Evolutionary conservation across 106 monocot genomes (phyloP).

Genomic region (Gastrodia elata): DNA sequence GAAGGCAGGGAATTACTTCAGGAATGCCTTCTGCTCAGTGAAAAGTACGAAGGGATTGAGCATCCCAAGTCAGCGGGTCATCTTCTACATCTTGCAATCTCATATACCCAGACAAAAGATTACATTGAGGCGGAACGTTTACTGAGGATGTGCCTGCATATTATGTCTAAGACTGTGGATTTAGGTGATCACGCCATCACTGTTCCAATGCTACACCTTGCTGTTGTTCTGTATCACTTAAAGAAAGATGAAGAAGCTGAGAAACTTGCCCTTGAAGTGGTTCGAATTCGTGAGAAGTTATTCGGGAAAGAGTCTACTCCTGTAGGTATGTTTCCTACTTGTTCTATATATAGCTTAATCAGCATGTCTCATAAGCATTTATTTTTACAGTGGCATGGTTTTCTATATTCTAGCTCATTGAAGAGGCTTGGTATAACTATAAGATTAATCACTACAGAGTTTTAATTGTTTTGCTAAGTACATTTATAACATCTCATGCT

Average conservation of each 20-base stretch:
- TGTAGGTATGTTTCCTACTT: conserved; percentile 45
- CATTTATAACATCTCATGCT: no score
- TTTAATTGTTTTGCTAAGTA: background rate
- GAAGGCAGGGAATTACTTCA: conserved; percentile 69
- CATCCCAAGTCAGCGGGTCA: conserved; percentile 57
- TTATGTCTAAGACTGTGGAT: conserved; percentile 33
- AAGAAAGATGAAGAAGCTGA: conserved; percentile 74
- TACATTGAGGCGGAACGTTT: conserved; percentile 69
- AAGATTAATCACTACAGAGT: background rate
- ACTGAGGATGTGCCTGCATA: conserved; percentile 41
- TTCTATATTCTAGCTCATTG: background rate
- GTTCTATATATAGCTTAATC: background rate
- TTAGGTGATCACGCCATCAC: conserved; percentile 38
- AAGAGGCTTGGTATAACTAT: background rate
- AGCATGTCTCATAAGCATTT: background rate
- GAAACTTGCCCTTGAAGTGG: conserved; percentile 46
- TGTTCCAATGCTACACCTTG: conserved; percentile 78
- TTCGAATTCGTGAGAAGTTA: conserved; percentile 54
- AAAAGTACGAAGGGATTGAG: conserved; percentile 50
- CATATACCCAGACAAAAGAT: conserved; percentile 68
- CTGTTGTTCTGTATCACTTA: conserved; percentile 55
- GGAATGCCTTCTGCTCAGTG: conserved; percentile 55
- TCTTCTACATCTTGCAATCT: conserved; percentile 64
- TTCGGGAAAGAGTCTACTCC: conserved; percentile 67
- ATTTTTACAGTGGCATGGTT: background rate